Conservation (phyloP, 1,284 basidiomycete genomes). For the Psilocybe mexicana region DNA sequence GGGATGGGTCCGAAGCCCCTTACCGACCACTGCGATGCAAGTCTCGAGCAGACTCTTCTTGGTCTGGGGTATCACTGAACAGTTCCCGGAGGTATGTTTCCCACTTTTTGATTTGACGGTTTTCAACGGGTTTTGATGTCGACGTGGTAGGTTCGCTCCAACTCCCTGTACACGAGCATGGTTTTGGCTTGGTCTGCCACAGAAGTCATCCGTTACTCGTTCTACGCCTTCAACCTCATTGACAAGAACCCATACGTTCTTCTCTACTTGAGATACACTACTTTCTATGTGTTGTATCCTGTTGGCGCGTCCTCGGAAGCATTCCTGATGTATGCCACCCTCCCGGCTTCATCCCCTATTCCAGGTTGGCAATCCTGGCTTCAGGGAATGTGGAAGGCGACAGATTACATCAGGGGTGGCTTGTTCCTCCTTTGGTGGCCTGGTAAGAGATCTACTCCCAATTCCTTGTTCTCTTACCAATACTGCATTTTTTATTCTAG, state of each 20-base stretch:
- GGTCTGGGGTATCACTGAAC: conserved; percentile 82
- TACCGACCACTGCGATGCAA: conserved; percentile 84
- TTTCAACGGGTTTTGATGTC: background rate
- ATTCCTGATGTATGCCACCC: conserved; percentile 77
- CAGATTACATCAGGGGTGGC: conserved; percentile 56
- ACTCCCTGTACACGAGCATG: conserved; percentile 89
- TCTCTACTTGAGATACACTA: conserved; percentile 81
- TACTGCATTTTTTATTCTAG: conserved; percentile 36
- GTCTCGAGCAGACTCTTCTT: conserved; percentile 86
- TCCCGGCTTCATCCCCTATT: conserved; percentile 55
- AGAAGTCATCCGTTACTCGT: conserved; percentile 91
- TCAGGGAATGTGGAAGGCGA: conserved; percentile 47
- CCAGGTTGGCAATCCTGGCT: conserved; percentile 36
- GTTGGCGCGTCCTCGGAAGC: conserved; percentile 92
- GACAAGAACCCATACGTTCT: conserved; percentile 49
- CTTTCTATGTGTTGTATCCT: conserved; percentile 93
- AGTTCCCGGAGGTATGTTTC: conserved; percentile 52
- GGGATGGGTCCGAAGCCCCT: conserved; percentile 82
- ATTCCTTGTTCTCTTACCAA: conserved; percentile 1
- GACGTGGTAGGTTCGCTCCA: conserved; percentile 59
- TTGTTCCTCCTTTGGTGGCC: conserved; percentile 92
- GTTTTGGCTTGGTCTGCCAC: conserved; percentile 92
- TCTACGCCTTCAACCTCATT: conserved; percentile 79
- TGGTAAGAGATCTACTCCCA: conserved; percentile 48
- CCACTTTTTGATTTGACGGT: background rate